Evolutionary conservation across 73 alveolate species (phyloP).

Genomic region (Effrenium voratum): DNA sequence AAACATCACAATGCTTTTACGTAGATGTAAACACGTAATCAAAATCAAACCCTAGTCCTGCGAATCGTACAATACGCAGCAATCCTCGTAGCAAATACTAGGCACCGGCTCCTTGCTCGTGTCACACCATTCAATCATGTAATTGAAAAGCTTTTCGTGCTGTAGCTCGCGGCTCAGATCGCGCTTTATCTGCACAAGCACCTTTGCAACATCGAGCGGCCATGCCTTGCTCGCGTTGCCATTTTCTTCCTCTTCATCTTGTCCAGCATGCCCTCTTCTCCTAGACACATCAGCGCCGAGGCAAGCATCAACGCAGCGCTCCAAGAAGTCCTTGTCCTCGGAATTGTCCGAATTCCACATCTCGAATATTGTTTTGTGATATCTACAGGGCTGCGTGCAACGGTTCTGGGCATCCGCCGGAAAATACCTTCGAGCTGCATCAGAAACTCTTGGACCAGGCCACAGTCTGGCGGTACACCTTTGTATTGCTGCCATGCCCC

Average conservation of each 20-base stretch:
- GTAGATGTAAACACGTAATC: background rate
- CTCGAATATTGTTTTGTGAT: background rate
- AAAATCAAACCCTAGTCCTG: background rate
- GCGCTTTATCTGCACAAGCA: background rate
- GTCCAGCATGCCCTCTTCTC: background rate
- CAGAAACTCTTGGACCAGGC: background rate
- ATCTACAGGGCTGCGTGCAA: background rate
- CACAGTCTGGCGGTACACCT: constrained; percentile 50
- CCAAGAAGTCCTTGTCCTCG: background rate
- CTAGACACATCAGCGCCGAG: background rate
- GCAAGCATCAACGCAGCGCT: background rate
- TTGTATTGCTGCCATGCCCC: constrained; percentile 36
- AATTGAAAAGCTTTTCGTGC: background rate
- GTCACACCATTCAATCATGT: constrained; percentile 24
- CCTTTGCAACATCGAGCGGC: constrained; percentile 15
- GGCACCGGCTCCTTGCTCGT: background rate
- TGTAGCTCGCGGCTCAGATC: background rate
- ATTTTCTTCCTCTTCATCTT: background rate
- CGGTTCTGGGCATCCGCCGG: background rate
- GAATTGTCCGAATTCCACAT: background rate
- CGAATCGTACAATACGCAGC: background rate
- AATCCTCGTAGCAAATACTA: background rate
- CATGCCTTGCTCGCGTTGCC: background rate
- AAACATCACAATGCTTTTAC: background rate
- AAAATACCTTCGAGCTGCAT: constrained; percentile 46